Evolutionary conservation across 108 stramenopile genomes (phyloP).

Genomic region (Conticribra guillardii): DNA sequence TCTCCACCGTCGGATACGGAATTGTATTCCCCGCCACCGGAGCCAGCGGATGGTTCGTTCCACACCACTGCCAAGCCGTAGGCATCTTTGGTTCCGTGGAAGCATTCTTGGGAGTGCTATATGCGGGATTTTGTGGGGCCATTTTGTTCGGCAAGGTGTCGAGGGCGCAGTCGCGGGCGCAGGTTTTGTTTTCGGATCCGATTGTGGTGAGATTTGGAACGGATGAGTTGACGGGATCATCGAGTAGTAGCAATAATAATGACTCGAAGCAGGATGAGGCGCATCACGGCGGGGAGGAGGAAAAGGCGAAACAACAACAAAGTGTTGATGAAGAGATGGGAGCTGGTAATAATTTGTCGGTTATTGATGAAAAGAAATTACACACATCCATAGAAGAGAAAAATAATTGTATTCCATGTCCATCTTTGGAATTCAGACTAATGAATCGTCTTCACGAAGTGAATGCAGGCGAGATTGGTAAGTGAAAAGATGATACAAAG

Average conservation of each 20-base stretch:
- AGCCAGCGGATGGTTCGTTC: constrained; percentile 45
- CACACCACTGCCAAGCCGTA: constrained; percentile 56
- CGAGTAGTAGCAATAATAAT: constrained; percentile 18
- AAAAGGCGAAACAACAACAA: neutral
- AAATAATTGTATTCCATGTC: constrained; percentile 63
- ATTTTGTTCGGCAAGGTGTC: constrained; percentile 82
- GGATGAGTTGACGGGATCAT: constrained; percentile 47
- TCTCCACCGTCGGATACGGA: constrained; percentile 66
- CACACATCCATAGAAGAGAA: neutral
- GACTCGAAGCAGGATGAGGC: constrained; percentile 26
- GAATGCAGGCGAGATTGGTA: constrained; percentile 66
- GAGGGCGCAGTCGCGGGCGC: constrained; percentile 70
- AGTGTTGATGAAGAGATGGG: constrained; percentile 42
- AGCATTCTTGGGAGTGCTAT: constrained; percentile 73
- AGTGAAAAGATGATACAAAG: too few species aligned
- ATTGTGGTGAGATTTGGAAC: constrained; percentile 78
- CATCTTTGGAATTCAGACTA: constrained; percentile 76
- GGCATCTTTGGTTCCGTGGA: constrained; percentile 71
- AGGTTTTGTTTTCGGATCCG: constrained; percentile 77
- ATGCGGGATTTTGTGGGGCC: constrained; percentile 77
- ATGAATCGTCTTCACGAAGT: constrained; percentile 74
- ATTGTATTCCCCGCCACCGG: constrained; percentile 67
- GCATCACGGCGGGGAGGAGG: too few species aligned
- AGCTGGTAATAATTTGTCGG: neutral
- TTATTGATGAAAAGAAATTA: constrained; percentile 3